phyloP scores from a whole-genome alignment of 768 basidiomycete genomes.

The Kwoniella sp. region DNA sequence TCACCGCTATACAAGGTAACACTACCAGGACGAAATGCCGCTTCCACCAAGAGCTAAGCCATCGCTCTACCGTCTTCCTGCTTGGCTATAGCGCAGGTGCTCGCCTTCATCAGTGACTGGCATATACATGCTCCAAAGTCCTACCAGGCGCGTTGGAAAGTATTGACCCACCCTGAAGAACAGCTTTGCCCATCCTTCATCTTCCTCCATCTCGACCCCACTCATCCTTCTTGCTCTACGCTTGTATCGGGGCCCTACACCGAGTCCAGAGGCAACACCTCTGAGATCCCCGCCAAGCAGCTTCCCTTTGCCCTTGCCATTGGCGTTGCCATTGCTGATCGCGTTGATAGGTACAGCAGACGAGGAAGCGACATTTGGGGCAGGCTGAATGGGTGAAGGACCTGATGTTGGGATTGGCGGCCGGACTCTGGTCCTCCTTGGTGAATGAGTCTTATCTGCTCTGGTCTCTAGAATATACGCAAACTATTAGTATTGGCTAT shows the following conservation, averaged over 20 bases:
- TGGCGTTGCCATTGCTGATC: slow-evolving; percentile 14
- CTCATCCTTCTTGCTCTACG: slow-evolving; percentile 12
- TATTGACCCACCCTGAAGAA: slow-evolving; percentile 41
- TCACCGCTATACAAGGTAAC: slow-evolving; percentile 56
- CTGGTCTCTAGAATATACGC: background rate
- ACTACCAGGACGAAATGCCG: slow-evolving; percentile 56
- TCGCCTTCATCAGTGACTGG: background rate
- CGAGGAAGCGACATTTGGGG: slow-evolving; percentile 4
- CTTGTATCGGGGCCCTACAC: slow-evolving; percentile 20
- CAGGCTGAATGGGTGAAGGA: slow-evolving; percentile 9
- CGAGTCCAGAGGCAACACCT: slow-evolving; percentile 5
- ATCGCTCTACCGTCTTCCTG: slow-evolving; percentile 52
- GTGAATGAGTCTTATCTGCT: slow-evolving; percentile 39
- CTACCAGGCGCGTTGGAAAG: background rate
- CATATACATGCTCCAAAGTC: too few species aligned
- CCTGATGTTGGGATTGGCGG: slow-evolving; percentile 7
- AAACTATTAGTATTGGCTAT: background rate
- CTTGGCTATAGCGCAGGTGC: slow-evolving; percentile 42
- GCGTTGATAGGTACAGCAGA: background rate
- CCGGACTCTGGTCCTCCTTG: slow-evolving; percentile 26
- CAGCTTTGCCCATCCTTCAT: slow-evolving; percentile 30
- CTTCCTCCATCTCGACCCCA: slow-evolving; percentile 10
- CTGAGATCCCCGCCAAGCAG: slow-evolving; percentile 4
- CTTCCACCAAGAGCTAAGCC: slow-evolving; percentile 57
- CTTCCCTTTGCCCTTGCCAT: background rate